A percentile compares a stretch with the other conserved stretches of the same genome.
Evolutionary conservation across 1,284 basidiomycete species (phyloP).

Genomic region (Calocybe gambosa): DNA sequence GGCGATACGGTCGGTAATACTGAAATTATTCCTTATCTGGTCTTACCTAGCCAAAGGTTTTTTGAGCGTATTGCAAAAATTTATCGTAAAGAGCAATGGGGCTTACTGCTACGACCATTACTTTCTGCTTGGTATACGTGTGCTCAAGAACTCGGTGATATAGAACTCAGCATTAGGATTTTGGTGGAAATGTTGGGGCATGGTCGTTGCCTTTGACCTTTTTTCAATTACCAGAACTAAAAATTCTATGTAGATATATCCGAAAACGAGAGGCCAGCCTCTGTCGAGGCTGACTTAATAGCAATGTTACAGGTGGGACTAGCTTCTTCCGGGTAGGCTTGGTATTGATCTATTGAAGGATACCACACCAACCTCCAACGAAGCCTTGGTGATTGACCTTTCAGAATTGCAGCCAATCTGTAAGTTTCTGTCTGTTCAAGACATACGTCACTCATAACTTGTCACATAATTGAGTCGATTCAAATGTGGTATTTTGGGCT

Average conservation of each 20-base stretch:
- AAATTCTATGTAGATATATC: constrained; percentile 21
- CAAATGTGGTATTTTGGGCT: constrained; percentile 65
- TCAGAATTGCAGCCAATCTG: constrained; percentile 57
- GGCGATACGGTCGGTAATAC: constrained; percentile 58
- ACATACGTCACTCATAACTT: constrained; percentile 3
- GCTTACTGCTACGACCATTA: constrained; percentile 61
- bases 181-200: constrained; percentile 78
- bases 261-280: constrained; percentile 39
- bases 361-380: constrained; percentile 57
- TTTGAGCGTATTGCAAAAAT: constrained; percentile 83
- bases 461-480: constrained; percentile 44
- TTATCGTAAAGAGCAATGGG: constrained; percentile 80
- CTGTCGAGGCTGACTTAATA: constrained; percentile 59
- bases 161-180: constrained; percentile 67
- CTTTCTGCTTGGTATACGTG: constrained; percentile 76
- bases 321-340: neutral
- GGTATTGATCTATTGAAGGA: constrained; percentile 36
- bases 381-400: constrained; percentile 55
- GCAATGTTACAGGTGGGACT: constrained; percentile 58
- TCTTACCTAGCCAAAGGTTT: constrained; percentile 47
- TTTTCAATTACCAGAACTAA: neutral
- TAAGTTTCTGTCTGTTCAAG: constrained; percentile 29
- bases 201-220: constrained; percentile 33
- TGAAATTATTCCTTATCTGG: neutral
- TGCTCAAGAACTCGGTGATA: constrained; percentile 68